Evolutionary conservation across 306 rosid species (phyloP).

Genomic region (Gastrolobium villosum): DNA sequence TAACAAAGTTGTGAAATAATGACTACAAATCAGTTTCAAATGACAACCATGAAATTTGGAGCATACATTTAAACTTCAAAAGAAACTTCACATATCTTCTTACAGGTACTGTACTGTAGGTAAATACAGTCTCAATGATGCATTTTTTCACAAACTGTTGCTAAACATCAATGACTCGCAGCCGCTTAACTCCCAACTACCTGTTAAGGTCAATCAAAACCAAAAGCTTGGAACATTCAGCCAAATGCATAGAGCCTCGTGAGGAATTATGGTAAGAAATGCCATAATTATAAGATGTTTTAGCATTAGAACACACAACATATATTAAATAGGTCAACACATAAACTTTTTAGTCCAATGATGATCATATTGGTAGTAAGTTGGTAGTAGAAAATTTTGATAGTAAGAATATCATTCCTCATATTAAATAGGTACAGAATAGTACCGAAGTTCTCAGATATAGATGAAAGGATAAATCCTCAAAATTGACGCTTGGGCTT

Average conservation of each 20-base stretch:
- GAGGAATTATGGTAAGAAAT: background rate
- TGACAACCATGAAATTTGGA: conserved; percentile 43
- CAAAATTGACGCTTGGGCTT: conserved; percentile 76
- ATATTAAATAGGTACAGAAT: conserved; percentile 25
- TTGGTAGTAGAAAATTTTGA: too few species aligned
- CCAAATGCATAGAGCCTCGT: background rate
- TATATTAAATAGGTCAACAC: conserved; percentile 17
- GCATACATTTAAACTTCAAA: conserved; percentile 42
- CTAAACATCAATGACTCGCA: conserved; percentile 31
- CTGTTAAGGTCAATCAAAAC: conserved; percentile 41
- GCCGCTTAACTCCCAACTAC: conserved; percentile 46
- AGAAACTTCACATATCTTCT: conserved; percentile 36
- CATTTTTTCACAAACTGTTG: conserved; percentile 26
- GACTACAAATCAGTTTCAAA: conserved; percentile 51
- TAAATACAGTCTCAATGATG: conserved; percentile 30
- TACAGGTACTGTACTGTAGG: conserved; percentile 34
- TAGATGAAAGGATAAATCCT: conserved; percentile 40
- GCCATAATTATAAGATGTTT: background rate
- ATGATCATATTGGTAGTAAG: too few species aligned
- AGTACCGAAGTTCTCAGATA: conserved; percentile 50
- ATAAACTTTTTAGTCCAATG: too few species aligned
- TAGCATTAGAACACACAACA: conserved; percentile 1
- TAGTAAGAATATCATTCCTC: too few species aligned
- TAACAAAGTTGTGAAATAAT: conserved; percentile 15
- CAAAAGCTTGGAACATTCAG: background rate